Evolutionary conservation across 164 flowering plant species (phyloP).

Genomic region (Vitis amurensis): DNA sequence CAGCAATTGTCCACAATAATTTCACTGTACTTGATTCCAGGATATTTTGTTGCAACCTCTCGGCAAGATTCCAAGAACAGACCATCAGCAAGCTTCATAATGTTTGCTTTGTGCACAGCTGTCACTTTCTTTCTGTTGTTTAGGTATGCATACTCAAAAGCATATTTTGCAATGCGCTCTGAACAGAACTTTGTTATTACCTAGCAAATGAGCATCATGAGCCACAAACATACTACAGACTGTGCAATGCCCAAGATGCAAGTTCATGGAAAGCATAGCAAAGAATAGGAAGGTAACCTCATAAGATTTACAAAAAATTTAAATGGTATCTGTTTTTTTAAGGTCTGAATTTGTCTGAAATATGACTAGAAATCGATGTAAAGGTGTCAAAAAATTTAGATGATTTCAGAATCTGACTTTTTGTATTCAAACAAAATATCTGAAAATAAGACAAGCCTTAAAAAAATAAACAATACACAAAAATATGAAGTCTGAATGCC

Average conservation of each 20-base stretch:
- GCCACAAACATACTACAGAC: neutral
- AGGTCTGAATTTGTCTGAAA: too few relatives aligned
- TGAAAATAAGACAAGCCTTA: too few relatives aligned
- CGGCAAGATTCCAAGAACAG: constrained; percentile 91
- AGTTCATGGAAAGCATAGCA: neutral
- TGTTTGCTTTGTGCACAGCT: constrained; percentile 97
- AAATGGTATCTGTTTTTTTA: too few relatives aligned
- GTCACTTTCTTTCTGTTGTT: constrained; percentile 93
- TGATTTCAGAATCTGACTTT: too few relatives aligned
- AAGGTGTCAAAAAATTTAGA: too few relatives aligned
- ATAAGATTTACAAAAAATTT: too few relatives aligned
- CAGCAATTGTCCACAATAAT: constrained; percentile 96
- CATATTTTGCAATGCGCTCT: constrained; percentile 87
- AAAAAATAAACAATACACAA: too few relatives aligned
- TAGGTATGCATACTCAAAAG: constrained; percentile 87
- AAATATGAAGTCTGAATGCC: too few relatives aligned
- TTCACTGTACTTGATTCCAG: constrained; percentile 81
- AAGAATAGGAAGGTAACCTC: neutral
- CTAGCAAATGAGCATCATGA: constrained; percentile 41
- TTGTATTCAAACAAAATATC: too few relatives aligned
- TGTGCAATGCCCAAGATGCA: too few relatives aligned
- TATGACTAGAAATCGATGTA: too few relatives aligned
- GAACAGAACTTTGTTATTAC: constrained; percentile 98
- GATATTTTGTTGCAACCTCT: constrained; percentile 83
- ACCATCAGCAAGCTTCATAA: constrained; percentile 98